These are phyloP conservation scores for Fomitopsis schrenkii DNA, from an alignment of 1,284 basidiomycete genomes.

Conservation along the genomic window DNA sequence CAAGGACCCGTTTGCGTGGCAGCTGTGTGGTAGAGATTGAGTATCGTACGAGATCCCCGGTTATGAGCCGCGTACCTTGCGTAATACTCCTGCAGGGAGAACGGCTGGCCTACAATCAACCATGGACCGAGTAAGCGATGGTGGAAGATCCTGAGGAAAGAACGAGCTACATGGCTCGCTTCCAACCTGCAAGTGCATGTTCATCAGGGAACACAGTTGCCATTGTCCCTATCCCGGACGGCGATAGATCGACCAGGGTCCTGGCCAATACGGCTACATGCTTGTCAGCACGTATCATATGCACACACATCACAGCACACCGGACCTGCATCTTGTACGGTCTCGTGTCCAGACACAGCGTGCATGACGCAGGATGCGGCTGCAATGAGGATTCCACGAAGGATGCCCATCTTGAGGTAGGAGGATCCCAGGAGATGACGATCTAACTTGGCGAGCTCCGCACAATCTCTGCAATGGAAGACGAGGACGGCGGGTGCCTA, in stretches of 20 bases:
- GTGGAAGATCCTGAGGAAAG: neutral
- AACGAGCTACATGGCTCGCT: neutral
- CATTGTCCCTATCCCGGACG: constrained; percentile 41
- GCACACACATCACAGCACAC: neutral
- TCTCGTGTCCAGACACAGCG: constrained; percentile 13
- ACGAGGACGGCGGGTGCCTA: neutral
- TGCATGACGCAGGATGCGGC: neutral
- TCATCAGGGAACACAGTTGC: constrained; percentile 44
- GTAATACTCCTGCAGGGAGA: constrained; percentile 61
- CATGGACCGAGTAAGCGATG: neutral
- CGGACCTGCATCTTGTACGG: constrained; percentile 28
- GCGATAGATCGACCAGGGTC: constrained; percentile 35
- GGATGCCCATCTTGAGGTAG: neutral
- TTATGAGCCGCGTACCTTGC: constrained; percentile 28
- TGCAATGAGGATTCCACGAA: neutral
- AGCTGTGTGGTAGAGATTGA: constrained; percentile 33
- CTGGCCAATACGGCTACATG: constrained; percentile 39
- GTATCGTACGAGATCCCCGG: neutral
- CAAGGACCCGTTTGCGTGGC: constrained; percentile 55
- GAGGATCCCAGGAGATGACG: neutral
- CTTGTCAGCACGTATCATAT: neutral
- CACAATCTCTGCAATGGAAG: neutral
- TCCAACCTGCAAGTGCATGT: constrained; percentile 38
- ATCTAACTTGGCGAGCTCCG: neutral
- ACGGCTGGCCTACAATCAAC: constrained; percentile 42